Conservation (phyloP, 768 basidiomycete species). For the Leucosporidium scottii region DNA sequence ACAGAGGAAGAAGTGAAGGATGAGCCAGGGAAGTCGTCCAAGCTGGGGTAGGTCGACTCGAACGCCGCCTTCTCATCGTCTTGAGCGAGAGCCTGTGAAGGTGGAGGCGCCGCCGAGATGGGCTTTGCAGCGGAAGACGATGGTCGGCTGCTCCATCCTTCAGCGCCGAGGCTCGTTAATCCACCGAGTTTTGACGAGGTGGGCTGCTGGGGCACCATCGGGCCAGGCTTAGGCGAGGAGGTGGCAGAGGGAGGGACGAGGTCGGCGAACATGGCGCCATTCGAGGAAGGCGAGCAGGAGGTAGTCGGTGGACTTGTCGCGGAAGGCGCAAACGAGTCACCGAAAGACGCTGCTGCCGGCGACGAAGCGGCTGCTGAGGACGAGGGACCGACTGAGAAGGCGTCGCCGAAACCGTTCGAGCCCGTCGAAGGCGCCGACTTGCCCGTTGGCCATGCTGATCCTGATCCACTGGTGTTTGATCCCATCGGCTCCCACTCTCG, state of each 20-base stretch:
- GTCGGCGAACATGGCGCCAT: constrained; percentile 25
- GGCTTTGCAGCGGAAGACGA: not conserved
- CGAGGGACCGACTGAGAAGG: too few relatives aligned
- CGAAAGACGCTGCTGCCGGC: not conserved
- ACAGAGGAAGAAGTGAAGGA: not conserved
- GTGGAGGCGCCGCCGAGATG: not conserved
- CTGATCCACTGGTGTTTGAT: too few relatives aligned
- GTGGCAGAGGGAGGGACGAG: constrained; percentile 3
- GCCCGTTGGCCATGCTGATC: too few relatives aligned
- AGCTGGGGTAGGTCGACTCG: constrained; percentile 17
- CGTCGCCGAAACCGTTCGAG: too few relatives aligned
- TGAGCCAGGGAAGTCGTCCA: not conserved
- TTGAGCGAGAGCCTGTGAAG: not conserved
- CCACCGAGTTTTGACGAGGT: not conserved
- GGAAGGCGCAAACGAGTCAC: constrained; percentile 1
- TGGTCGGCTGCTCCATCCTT: not conserved
- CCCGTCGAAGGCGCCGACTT: too few relatives aligned
- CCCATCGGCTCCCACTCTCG: too few relatives aligned
- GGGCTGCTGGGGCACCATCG: not conserved
- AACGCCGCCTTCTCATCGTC: not conserved
- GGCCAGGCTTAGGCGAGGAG: not conserved
- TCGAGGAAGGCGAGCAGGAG: constrained; percentile 10
- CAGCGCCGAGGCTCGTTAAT: not conserved
- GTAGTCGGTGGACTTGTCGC: not conserved
- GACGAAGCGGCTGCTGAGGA: too few relatives aligned